Percentiles rank a stretch among this genome's conserved stretches.
Conservation (phyloP, 352 stramenopile species). For the Aphanomyces invadans region DNA sequence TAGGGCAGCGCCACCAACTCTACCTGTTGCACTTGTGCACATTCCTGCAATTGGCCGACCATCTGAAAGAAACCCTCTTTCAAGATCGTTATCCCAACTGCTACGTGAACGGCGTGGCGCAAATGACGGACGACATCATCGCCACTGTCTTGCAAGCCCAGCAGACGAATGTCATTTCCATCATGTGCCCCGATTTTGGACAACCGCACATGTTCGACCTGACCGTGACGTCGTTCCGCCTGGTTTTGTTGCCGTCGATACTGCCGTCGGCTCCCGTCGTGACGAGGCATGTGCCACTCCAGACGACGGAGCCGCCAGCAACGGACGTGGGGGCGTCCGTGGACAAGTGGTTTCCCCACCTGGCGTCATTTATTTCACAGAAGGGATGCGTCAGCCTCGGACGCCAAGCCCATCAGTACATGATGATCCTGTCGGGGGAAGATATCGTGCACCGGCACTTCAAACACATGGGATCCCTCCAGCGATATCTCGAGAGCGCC, state of each 20-base stretch:
- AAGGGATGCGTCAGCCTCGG: constrained; percentile 16
- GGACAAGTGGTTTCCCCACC: constrained; percentile 21
- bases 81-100: constrained; percentile 3
- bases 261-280: not conserved
- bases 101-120: constrained; percentile 11
- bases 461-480: constrained; percentile 23
- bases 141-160: not conserved
- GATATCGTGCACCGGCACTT: constrained; percentile 20
- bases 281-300: not conserved
- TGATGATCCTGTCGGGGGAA: constrained; percentile 20
- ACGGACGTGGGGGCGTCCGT: not conserved
- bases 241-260: not conserved
- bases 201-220: constrained; percentile 22
- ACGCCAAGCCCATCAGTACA: constrained; percentile 20
- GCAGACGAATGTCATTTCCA: constrained; percentile 9
- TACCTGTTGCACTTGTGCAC: constrained; percentile 14
- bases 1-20: constrained; percentile 15
- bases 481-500: constrained; percentile 20
- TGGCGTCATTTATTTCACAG: constrained; percentile 16
- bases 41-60: constrained; percentile 1
- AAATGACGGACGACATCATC: constrained; percentile 3
- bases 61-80: constrained; percentile 15
- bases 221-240: not conserved
- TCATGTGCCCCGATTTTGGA: constrained; percentile 22
- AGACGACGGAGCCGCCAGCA: not conserved